Conservation (phyloP, 441 rosid species). For the Erodium texanum region DNA sequence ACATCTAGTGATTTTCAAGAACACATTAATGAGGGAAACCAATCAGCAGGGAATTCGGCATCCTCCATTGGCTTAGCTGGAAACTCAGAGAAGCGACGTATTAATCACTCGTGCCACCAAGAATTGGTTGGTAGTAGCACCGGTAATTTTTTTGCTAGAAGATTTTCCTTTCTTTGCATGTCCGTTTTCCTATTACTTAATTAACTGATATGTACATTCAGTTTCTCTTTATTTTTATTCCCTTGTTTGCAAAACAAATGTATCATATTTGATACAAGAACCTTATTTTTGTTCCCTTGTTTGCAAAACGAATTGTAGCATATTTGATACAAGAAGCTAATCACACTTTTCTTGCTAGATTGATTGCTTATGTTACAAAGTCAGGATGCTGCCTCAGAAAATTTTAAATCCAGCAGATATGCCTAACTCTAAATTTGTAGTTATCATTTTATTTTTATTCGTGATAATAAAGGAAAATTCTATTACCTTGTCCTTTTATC, state of each 20-base stretch:
- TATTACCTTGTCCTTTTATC: no score
- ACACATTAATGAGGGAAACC: slow-evolving; percentile 17
- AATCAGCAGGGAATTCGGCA: slow-evolving; percentile 19
- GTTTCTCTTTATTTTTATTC: neutral
- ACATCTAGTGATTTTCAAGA: slow-evolving; percentile 21
- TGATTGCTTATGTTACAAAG: neutral
- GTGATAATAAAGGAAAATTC: no score
- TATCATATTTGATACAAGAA: no score
- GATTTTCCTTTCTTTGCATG: neutral
- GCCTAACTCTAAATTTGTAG: no score
- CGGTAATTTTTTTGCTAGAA: slow-evolving; percentile 31
- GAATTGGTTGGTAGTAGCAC: slow-evolving; percentile 20
- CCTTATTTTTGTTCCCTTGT: no score
- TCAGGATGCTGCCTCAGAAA: no score
- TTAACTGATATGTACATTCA: neutral
- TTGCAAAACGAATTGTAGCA: neutral
- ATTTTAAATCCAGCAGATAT: no score
- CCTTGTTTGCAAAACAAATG: neutral
- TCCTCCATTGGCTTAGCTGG: slow-evolving; percentile 20
- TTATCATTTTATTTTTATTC: no score
- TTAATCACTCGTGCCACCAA: slow-evolving; percentile 14
- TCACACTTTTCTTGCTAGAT: neutral
- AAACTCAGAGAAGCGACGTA: slow-evolving; percentile 16
- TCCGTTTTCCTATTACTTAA: neutral
- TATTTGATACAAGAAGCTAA: neutral